Conservation (phyloP, 2,329 filamentous ascomycete species). For the Ceratocystis ficicola region DNA sequence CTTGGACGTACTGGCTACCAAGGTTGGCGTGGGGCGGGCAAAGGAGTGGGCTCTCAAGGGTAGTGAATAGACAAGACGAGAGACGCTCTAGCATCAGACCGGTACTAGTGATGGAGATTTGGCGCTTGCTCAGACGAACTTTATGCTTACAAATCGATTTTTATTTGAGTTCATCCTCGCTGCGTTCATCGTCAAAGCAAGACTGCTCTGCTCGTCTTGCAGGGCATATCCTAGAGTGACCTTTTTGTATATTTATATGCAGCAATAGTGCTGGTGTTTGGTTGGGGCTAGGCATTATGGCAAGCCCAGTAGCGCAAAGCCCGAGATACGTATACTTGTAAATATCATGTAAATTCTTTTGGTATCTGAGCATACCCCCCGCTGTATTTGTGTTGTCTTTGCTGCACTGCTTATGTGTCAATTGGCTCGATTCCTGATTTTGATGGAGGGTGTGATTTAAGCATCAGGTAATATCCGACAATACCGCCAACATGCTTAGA, state of each 20-base stretch:
- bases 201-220: neutral
- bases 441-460: neutral
- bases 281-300: neutral
- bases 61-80: neutral
- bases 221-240: neutral
- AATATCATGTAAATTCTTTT: too few species aligned
- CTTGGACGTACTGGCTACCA: slow-evolving; percentile 33
- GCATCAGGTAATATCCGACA: neutral
- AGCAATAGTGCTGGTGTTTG: neutral
- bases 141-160: neutral
- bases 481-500: neutral
- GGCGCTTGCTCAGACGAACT: neutral
- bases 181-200: neutral
- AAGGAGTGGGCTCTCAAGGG: slow-evolving; percentile 32
- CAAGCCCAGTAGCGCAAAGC: neutral
- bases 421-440: neutral
- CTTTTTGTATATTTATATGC: neutral
- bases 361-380: too few species aligned
- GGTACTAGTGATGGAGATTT: neutral
- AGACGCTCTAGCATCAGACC: neutral
- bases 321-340: too few species aligned
- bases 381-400: neutral
- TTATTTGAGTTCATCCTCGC: neutral
- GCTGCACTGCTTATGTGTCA: neutral
- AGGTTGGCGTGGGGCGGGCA: slow-evolving; percentile 30